Evolutionary conservation across 331 rosid species (phyloP), one percentile per base, ranked within the genome.

Genomic region (Malus hybrid): DNA sequence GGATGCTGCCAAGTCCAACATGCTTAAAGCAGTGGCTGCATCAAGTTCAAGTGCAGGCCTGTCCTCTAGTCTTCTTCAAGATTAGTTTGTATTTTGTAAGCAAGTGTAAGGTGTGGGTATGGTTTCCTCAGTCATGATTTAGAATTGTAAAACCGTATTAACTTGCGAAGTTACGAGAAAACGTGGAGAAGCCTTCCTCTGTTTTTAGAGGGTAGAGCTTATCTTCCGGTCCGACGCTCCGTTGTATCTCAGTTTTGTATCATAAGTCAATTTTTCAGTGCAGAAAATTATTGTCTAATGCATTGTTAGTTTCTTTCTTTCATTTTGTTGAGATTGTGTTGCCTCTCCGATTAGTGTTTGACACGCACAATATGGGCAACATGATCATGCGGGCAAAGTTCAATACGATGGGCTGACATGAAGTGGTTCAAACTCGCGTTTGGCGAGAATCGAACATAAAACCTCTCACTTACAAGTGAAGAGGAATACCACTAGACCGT

Each of bases 1-100:
- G 28, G 99, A 94, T 72, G 93, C 92, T 69, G 99, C 99, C 19
- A 87, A 90, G 78, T 94, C 99, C 28, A 94, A 94, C 85, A 56
- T 82, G 88, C 66, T 86, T 70, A 94, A 94, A 88, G 89, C 88
- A 2, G 85, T 20, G 50, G 39, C 90, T 34, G 69, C 89, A 84
- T 84, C 91, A 26, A 84, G 81, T 78, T 81, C 52, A 52, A 19
- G 33, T 55, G 9, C 73, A 15, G 74, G 73, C 44, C 22, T 70
- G 53, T 53, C 72, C 75, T 73, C 14, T 19, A 4, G 50, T 46
- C 6, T 18, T 16, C 57, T 7, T 68, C 33, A 61, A 68, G 66
- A 68, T 74, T 33, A 44, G 12, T n/a, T 7, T 19, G 30, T 71
- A 50, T 22, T n/a, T 2, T 6, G 42, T 71, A 50, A 32, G 26